These are phyloP conservation scores for Talinum fruticosum DNA, from an alignment of 148 eudicot genomes.

Conservation along the genomic window DNA sequence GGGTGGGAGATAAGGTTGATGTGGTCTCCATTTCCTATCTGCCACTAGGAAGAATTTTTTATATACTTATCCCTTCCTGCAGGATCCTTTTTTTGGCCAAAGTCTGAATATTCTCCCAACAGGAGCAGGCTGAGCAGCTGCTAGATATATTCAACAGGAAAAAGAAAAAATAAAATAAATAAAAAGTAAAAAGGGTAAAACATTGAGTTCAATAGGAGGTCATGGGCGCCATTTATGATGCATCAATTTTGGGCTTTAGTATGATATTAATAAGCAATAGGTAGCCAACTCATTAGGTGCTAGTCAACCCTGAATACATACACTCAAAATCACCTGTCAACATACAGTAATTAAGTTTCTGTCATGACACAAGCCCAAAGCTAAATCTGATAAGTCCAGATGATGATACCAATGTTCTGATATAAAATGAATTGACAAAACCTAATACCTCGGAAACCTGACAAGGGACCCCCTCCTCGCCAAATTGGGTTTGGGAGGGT, in stretches of 20 bases:
- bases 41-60: neutral
- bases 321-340: too few relatives aligned
- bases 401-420: too few relatives aligned
- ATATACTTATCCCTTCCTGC: neutral
- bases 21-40: conserved; percentile 4
- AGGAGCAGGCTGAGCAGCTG: conserved; percentile 3
- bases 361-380: too few relatives aligned
- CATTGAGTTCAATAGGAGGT: neutral
- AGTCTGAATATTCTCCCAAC: neutral
- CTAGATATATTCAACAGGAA: neutral
- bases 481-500: too few relatives aligned
- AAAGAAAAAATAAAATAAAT: neutral
- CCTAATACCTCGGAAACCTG: too few relatives aligned
- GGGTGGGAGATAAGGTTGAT: neutral
- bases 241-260: neutral
- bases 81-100: neutral
- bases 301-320: too few relatives aligned
- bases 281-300: too few relatives aligned
- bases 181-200: neutral
- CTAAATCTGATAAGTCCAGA: too few relatives aligned
- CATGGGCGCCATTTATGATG: neutral
- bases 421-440: too few relatives aligned
- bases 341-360: too few relatives aligned
- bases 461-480: too few relatives aligned
- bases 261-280: too few relatives aligned